Evolutionary conservation across 345 rosid genomes (phyloP).

Genomic region (Populus deltoides): DNA sequence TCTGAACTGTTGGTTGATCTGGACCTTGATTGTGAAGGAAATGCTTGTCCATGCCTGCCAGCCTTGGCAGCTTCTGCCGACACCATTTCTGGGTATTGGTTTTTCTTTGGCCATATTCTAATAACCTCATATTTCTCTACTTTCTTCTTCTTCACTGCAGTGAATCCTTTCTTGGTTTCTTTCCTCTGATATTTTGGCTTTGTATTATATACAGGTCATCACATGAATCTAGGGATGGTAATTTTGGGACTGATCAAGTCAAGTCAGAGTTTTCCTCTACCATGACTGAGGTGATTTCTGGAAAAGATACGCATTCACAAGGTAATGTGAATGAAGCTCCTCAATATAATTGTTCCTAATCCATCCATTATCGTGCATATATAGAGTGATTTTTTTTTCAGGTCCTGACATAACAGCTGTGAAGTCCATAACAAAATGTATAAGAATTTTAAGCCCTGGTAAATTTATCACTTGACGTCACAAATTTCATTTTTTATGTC

Average conservation of each 20-base stretch:
- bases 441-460: conserved; percentile 71
- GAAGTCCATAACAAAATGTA: conserved; percentile 60
- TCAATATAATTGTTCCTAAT: neutral
- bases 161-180: neutral
- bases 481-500: neutral
- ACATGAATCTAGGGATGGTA: conserved; percentile 41
- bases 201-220: conserved; percentile 38
- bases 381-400: conserved; percentile 26
- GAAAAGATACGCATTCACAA: conserved; percentile 35
- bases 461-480: conserved; percentile 10
- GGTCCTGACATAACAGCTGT: conserved; percentile 54
- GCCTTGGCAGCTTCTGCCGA: conserved; percentile 12
- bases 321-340: conserved; percentile 25
- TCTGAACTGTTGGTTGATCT: conserved; percentile 67
- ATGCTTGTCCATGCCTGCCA: conserved; percentile 35
- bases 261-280: conserved; percentile 52
- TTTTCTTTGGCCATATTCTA: conserved; percentile 4
- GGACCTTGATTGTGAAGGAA: conserved; percentile 55
- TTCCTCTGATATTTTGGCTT: conserved; percentile 10
- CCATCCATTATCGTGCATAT: neutral
- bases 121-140: neutral
- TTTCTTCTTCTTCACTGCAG: neutral
- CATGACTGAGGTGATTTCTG: conserved; percentile 39
- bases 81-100: conserved; percentile 24
- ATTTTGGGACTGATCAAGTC: conserved; percentile 33